Evolutionary conservation across 2,329 filamentous ascomycete species (phyloP).

Genomic region (Penicillium sp.): DNA sequence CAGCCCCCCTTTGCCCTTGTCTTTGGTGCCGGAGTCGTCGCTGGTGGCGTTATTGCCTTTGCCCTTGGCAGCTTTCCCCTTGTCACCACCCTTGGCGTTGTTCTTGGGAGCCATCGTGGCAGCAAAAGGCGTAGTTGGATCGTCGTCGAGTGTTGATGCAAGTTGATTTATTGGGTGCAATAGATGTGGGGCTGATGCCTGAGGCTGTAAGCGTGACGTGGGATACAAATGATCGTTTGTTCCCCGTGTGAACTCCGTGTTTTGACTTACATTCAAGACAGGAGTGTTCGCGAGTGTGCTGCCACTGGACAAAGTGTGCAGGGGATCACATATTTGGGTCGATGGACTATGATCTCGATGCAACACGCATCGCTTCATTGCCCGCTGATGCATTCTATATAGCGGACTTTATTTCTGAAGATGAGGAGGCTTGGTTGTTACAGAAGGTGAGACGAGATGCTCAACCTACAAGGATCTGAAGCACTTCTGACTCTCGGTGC

Average conservation of each 20-base stretch:
- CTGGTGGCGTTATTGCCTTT: constrained; percentile 33
- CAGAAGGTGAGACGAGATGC: constrained; percentile 59
- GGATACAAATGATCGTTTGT: not conserved
- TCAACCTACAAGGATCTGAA: not conserved
- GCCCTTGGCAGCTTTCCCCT: constrained; percentile 31
- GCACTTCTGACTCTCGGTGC: not conserved
- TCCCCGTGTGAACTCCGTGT: no score
- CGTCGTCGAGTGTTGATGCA: no score
- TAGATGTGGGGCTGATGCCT: not conserved
- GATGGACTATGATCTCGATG: constrained; percentile 28
- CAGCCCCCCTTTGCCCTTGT: constrained; percentile 45
- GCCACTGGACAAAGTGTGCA: not conserved
- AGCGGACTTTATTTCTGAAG: constrained; percentile 72
- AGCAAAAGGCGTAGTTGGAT: no score
- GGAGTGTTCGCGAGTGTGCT: not conserved
- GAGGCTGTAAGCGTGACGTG: not conserved
- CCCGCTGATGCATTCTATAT: constrained; percentile 70
- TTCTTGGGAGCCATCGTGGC: constrained; percentile 44
- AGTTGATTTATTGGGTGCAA: not conserved
- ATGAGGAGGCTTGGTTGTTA: constrained; percentile 70
- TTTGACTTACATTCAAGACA: not conserved
- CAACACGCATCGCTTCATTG: constrained; percentile 32
- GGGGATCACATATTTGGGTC: not conserved
- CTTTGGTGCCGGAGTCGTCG: constrained; percentile 22
- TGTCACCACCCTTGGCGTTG: constrained; percentile 38